Conservation (phyloP, 331 rosid genomes). For the Malus hybrid region DNA sequence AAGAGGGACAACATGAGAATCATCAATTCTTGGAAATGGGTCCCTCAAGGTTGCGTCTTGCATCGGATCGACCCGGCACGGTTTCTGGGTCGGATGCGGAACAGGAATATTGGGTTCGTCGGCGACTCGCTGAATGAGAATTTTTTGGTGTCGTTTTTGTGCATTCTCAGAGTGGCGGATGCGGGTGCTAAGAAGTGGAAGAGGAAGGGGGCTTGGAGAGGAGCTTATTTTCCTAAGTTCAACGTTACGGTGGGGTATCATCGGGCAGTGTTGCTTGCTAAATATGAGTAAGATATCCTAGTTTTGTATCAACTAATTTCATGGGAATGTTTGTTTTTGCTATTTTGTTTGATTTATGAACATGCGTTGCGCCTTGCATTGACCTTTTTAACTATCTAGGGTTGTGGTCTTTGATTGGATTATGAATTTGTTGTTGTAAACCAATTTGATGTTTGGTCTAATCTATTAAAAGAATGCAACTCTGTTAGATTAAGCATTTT, state of each 20-base stretch:
- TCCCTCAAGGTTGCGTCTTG: slow-evolving; percentile 50
- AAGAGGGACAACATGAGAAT: slow-evolving; percentile 52
- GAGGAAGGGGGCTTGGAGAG: slow-evolving; percentile 89
- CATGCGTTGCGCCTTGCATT: neutral
- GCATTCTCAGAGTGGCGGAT: slow-evolving; percentile 69
- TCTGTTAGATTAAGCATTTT: neutral
- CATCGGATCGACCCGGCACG: slow-evolving; percentile 55
- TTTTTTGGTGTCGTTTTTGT: slow-evolving; percentile 64
- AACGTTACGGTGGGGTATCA: slow-evolving; percentile 82
- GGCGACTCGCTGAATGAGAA: slow-evolving; percentile 93
- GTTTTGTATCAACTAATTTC: neutral
- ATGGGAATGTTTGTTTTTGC: neutral
- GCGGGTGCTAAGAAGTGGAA: slow-evolving; percentile 75
- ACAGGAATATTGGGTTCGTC: slow-evolving; percentile 68
- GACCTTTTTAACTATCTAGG: neutral
- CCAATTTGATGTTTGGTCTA: neutral
- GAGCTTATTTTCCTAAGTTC: slow-evolving; percentile 79
- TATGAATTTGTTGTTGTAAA: neutral
- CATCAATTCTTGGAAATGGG: slow-evolving; percentile 85
- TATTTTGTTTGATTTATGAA: neutral
- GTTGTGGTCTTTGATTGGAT: neutral
- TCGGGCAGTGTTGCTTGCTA: slow-evolving; percentile 86
- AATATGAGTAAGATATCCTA: slow-evolving; percentile 47
- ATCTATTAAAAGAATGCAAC: neutral
- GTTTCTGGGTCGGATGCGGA: slow-evolving; percentile 57